A percentile compares a stretch with the other conserved stretches of the same genome.
phyloP scores from a whole-genome alignment of 2,329 filamentous ascomycete genomes.

The Diaporthe ampelina region DNA sequence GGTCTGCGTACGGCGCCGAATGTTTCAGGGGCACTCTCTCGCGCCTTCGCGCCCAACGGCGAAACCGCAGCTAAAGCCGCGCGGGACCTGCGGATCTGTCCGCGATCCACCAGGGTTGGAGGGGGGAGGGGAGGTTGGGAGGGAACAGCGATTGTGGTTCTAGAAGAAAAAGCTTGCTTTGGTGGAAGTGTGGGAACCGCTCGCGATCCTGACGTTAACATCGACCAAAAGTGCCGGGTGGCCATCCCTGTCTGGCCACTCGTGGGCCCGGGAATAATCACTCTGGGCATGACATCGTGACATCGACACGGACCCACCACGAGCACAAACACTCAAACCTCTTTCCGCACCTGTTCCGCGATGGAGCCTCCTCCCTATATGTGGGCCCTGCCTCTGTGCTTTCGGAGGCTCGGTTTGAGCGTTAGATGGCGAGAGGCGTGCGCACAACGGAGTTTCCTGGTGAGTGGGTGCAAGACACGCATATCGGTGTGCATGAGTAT shows the following conservation, averaged over 20 bases:
- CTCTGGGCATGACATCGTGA: constrained; percentile 6
- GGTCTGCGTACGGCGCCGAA: not conserved
- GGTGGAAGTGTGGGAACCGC: constrained; percentile 12
- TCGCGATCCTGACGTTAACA: constrained; percentile 21
- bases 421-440: not conserved
- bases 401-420: constrained; percentile 26
- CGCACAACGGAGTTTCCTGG: constrained; percentile 3
- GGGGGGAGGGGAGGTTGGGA: not conserved
- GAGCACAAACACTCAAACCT: not conserved
- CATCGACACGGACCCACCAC: not conserved
- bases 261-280: constrained; percentile 14
- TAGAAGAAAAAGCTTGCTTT: constrained; percentile 10
- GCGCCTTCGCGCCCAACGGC: constrained; percentile 24
- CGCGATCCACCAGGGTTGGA: not conserved
- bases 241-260: constrained; percentile 4
- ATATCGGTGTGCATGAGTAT: not conserved
- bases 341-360: constrained; percentile 20
- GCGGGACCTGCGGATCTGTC: constrained; percentile 14
- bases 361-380: not conserved
- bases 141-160: not conserved
- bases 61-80: not conserved
- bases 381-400: constrained; percentile 4
- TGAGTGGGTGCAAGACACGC: constrained; percentile 16
- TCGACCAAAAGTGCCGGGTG: not conserved
- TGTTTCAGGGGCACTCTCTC: constrained; percentile 20